These are phyloP conservation scores for Dicorynia guianensis DNA, from an alignment of 306 rosid species.

Conservation along the genomic window DNA sequence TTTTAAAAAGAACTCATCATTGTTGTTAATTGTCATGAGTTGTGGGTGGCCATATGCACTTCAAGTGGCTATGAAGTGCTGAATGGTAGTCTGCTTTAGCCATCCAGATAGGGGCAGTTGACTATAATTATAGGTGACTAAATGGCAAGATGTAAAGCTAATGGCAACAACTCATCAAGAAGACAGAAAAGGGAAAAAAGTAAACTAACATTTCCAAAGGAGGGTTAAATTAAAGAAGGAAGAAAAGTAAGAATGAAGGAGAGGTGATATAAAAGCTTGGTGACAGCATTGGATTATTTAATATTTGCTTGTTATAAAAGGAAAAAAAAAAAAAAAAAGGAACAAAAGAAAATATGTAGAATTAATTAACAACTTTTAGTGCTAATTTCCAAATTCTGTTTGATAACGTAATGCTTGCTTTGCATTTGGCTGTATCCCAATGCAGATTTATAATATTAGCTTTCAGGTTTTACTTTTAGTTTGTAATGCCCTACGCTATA, in stretches of 20 bases:
- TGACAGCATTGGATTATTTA: slow-evolving; percentile 14
- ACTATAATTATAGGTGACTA: neutral
- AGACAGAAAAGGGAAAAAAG: neutral
- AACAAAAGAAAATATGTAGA: neutral
- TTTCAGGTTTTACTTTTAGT: slow-evolving; percentile 29
- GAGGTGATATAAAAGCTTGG: neutral
- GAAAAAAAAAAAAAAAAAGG: neutral
- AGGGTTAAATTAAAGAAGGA: slow-evolving; percentile 22
- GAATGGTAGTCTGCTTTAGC: slow-evolving; percentile 34
- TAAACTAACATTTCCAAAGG: neutral
- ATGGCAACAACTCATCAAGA: neutral
- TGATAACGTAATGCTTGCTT: slow-evolving; percentile 10
- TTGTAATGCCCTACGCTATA: neutral
- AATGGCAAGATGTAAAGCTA: too few species aligned
- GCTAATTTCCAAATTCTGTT: slow-evolving; percentile 18
- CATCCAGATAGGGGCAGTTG: neutral
- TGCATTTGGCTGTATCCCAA: neutral
- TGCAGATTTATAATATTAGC: neutral
- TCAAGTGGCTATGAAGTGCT: slow-evolving; percentile 3
- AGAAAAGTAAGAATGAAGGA: slow-evolving; percentile 21
- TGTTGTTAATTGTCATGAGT: neutral
- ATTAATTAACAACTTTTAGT: neutral
- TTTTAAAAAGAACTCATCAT: too few species aligned
- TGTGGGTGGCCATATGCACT: slow-evolving; percentile 6
- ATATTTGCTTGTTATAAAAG: slow-evolving; percentile 11